phyloP scores from a whole-genome alignment of 169 alveolate species.

The Perkinsus chesapeaki region DNA sequence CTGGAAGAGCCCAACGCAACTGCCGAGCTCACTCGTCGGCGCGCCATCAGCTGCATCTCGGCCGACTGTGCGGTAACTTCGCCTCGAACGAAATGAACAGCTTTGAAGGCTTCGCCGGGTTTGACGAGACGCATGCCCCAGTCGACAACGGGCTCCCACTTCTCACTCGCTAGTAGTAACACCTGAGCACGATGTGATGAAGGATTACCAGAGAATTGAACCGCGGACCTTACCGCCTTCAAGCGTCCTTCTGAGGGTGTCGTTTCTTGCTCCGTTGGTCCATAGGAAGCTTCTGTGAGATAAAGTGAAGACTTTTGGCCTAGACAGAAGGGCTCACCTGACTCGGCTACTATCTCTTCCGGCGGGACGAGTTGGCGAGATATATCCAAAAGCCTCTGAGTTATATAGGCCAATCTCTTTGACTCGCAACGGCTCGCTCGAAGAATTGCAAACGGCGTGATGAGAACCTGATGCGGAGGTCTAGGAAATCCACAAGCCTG shows the following conservation, averaged over 20 bases:
- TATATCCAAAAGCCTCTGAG: not conserved
- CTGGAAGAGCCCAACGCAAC: not conserved
- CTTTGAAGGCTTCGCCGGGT: not conserved
- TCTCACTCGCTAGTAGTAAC: not conserved
- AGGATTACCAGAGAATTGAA: not conserved
- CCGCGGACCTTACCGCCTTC: not conserved
- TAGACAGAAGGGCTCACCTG: too few relatives aligned
- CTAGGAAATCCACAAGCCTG: not conserved
- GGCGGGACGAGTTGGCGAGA: not conserved
- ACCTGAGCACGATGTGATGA: not conserved
- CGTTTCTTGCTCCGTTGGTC: not conserved
- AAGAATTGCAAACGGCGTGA: not conserved
- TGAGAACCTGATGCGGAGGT: not conserved
- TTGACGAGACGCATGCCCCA: not conserved
- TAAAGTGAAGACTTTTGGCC: not conserved
- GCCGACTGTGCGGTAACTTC: not conserved
- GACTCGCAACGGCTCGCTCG: too few relatives aligned
- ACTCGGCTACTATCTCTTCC: too few relatives aligned
- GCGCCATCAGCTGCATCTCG: not conserved
- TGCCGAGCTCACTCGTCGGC: not conserved
- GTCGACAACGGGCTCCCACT: conserved; percentile 1
- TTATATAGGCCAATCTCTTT: not conserved
- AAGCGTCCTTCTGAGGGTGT: not conserved
- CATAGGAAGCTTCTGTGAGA: not conserved
- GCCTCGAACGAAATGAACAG: not conserved